Conservation (phyloP, 1,139 yeast genomes). For the Hyphopichia burtonii region DNA sequence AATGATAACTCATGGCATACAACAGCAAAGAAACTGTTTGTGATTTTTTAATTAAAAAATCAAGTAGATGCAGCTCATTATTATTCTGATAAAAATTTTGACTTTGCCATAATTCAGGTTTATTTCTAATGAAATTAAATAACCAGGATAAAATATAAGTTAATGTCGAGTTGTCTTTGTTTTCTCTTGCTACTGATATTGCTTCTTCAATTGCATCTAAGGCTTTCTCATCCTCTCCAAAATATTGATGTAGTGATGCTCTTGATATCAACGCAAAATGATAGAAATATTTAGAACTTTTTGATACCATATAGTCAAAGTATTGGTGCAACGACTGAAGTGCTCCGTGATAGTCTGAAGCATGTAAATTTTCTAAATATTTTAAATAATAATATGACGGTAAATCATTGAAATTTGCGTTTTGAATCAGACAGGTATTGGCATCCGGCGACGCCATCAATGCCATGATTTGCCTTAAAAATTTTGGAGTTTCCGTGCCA, state of each 20-base stretch:
- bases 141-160: conserved; percentile 82
- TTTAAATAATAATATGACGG: conserved; percentile 66
- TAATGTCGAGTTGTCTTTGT: conserved; percentile 70
- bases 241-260: conserved; percentile 76
- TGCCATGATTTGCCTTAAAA: conserved; percentile 42
- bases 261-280: conserved; percentile 81
- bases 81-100: conserved; percentile 42
- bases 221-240: conserved; percentile 74
- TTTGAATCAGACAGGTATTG: conserved; percentile 41
- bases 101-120: conserved; percentile 55
- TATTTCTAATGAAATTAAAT: conserved; percentile 63
- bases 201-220: conserved; percentile 84
- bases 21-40: conserved; percentile 51
- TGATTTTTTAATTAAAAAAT: conserved; percentile 59
- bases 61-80: conserved; percentile 58
- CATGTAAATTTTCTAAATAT: conserved; percentile 61
- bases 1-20: conserved; percentile 59
- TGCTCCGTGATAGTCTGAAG: conserved; percentile 71
- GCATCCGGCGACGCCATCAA: conserved; percentile 45
- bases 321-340: conserved; percentile 73
- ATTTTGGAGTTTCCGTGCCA: conserved; percentile 53
- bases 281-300: conserved; percentile 61
- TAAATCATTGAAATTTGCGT: conserved; percentile 46
- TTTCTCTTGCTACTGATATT: conserved; percentile 82
- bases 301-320: conserved; percentile 83